Evolutionary conservation across 805 yeast species (phyloP).

Genomic region (Wickerhamomyces chambardii): DNA sequence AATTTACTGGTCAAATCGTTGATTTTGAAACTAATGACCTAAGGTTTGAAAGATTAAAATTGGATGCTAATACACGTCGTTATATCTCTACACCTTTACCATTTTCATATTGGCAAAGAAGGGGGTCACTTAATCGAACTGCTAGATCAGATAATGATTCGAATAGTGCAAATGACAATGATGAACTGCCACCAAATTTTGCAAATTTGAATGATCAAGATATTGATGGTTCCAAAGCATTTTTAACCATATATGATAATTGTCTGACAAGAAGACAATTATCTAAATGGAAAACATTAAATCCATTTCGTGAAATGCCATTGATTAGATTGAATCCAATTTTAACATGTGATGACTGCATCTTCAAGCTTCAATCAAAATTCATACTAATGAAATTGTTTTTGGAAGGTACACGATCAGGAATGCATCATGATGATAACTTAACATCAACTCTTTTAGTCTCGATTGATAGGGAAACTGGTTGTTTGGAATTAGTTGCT

Average conservation of each 20-base stretch:
- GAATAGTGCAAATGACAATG: no score
- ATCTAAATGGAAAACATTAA: constrained; percentile 11
- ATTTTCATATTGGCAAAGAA: no score
- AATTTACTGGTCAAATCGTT: constrained; percentile 7
- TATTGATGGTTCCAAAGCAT: constrained; percentile 1
- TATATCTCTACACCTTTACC: no score
- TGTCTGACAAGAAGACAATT: constrained; percentile 9
- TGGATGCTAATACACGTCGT: no score
- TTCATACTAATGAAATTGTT: constrained; percentile 8
- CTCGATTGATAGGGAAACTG: constrained; percentile 10
- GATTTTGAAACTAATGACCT: constrained; percentile 13
- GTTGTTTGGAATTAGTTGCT: constrained; percentile 7
- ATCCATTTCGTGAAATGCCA: constrained; percentile 10
- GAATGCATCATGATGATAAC: not conserved
- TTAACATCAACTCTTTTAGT: constrained; percentile 7
- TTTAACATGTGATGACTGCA: constrained; percentile 11
- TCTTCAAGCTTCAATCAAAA: constrained; percentile 6
- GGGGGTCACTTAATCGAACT: no score
- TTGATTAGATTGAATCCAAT: constrained; percentile 1
- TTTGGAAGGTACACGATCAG: constrained; percentile 1
- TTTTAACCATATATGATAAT: constrained; percentile 3
- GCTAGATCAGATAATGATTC: no score
- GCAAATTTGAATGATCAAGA: not conserved
- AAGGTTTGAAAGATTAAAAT: constrained; percentile 1
- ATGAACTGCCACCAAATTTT: not conserved